Evolutionary conservation across 2,329 filamentous ascomycete genomes (phyloP).

Genomic region (Aureobasidium zeae): DNA sequence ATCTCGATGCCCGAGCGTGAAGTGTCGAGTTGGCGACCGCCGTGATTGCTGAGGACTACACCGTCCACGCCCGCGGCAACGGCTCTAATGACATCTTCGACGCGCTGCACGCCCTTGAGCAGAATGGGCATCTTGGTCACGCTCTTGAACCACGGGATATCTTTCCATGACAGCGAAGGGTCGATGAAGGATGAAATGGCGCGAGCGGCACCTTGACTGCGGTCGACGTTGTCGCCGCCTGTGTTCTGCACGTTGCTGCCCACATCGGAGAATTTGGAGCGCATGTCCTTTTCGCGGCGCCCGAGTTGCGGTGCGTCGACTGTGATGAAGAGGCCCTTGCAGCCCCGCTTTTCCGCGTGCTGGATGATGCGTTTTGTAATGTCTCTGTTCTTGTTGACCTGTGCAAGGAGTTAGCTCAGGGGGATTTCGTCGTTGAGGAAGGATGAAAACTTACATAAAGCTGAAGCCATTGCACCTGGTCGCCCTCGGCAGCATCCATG

Average conservation of each 20-base stretch:
- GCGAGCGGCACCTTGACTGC: constrained; percentile 81
- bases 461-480: constrained; percentile 92
- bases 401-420: neutral
- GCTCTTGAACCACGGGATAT: constrained; percentile 73
- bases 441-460: constrained; percentile 52
- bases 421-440: neutral
- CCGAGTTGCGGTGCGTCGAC: constrained; percentile 95
- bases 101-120: constrained; percentile 90
- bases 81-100: constrained; percentile 89
- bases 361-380: constrained; percentile 86
- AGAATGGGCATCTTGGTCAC: constrained; percentile 94
- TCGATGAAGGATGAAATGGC: constrained; percentile 97
- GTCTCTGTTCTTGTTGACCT: constrained; percentile 78
- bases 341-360: constrained; percentile 84
- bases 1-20: constrained; percentile 83
- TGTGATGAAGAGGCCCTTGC: constrained; percentile 94
- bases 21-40: constrained; percentile 87
- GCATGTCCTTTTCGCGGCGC: constrained; percentile 95
- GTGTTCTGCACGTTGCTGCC: constrained; percentile 71
- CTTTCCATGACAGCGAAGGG: constrained; percentile 83
- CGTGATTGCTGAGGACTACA: constrained; percentile 92
- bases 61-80: constrained; percentile 63
- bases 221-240: constrained; percentile 64
- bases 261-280: constrained; percentile 63
- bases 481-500: constrained; percentile 67